Base-by-base conservation (phyloP, 2,329 filamentous ascomycete species). In the Calycina herbarum region DNA sequence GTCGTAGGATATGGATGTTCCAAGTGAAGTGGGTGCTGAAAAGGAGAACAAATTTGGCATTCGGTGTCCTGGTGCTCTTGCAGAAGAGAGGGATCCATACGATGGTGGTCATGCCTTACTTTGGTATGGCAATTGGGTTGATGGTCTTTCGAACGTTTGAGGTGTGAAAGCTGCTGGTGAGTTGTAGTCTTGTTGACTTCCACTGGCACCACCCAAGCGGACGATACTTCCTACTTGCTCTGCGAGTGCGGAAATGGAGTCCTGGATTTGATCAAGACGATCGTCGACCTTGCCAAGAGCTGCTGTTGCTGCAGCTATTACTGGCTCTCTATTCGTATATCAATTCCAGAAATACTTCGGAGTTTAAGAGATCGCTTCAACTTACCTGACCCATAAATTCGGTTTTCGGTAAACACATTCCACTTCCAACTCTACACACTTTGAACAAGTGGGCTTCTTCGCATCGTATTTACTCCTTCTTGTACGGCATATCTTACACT, bases 251-350 rank as follows among this genome's bases (percentile, higher is more conserved):
- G 59, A 35, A 8, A 61, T 61, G 10, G 59, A 61, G 35, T 61
- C 59, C 45, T 61, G 59, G 59, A 61, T 61, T 45, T 61, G 59
- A 27, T 61, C 59, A 40, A 60, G 58, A 38, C 58, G 58, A 42
- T 60, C 58, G 20, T 60, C 58, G 3, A 60, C 38, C 27, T 60
- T 60, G 6, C 38, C 58, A 27, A 60, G 58, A 40, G 58, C 58
- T 11, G 35, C 58, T 48, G 58, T 60, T 27, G 58, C 58, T 48
- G 58, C 58, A 20, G 58, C 58, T 27, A 35, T 60, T 27, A 60
- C 58, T 45, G 58, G 58, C 27, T 60, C 58, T 42, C 58, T 60
- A 8, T 20, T 13, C 13, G 27, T 15, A 15, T n/a, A 11, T 6
- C 10, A 29, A 29, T 60, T 24, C 20, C 15, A 42, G 13, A 20